Conservation (phyloP, 2,329 filamentous ascomycete genomes). For the Colletotrichum brevisporum region DNA sequence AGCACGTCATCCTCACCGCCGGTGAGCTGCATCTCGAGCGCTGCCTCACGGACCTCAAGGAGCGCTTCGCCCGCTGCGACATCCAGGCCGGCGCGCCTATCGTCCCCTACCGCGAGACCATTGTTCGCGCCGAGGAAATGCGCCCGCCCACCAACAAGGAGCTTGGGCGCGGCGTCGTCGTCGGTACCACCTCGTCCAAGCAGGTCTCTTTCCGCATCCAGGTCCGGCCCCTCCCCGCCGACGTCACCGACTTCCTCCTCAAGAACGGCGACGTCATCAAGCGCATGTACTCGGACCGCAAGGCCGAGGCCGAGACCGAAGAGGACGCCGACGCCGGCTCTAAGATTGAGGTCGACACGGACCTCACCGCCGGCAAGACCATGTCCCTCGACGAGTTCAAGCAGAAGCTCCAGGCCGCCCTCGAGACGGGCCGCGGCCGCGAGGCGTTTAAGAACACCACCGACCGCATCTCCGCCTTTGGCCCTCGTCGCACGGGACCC, state of each 20-base stretch:
- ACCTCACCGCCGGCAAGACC: constrained; percentile 69
- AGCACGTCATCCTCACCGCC: constrained; percentile 94
- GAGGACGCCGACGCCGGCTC: constrained; percentile 45
- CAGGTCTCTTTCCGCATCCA: constrained; percentile 84
- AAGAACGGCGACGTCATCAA: constrained; percentile 87
- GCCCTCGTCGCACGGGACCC: constrained; percentile 85
- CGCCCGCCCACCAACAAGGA: constrained; percentile 88
- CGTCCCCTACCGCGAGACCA: constrained; percentile 95
- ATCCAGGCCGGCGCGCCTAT: constrained; percentile 95
- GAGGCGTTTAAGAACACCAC: constrained; percentile 84
- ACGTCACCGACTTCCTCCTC: constrained; percentile 86
- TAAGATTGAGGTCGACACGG: constrained; percentile 66
- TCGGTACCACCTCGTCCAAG: constrained; percentile 85
- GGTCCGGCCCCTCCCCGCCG: constrained; percentile 82
- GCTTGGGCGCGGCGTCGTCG: constrained; percentile 84
- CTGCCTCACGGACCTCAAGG: constrained; percentile 92
- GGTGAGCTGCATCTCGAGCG: constrained; percentile 95
- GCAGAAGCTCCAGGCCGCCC: constrained; percentile 75
- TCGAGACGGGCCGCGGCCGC: constrained; percentile 79
- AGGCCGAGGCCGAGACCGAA: constrained; percentile 56
- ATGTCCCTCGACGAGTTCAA: constrained; percentile 84
- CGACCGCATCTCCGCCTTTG: constrained; percentile 90
- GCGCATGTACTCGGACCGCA: constrained; percentile 79
- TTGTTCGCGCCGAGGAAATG: constrained; percentile 92
- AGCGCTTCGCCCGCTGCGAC: constrained; percentile 93